Evolutionary conservation across 2,329 filamentous ascomycete genomes (phyloP), one percentile per base, ranked within the genome.

Genomic region (Arthrobotrys iridis): DNA sequence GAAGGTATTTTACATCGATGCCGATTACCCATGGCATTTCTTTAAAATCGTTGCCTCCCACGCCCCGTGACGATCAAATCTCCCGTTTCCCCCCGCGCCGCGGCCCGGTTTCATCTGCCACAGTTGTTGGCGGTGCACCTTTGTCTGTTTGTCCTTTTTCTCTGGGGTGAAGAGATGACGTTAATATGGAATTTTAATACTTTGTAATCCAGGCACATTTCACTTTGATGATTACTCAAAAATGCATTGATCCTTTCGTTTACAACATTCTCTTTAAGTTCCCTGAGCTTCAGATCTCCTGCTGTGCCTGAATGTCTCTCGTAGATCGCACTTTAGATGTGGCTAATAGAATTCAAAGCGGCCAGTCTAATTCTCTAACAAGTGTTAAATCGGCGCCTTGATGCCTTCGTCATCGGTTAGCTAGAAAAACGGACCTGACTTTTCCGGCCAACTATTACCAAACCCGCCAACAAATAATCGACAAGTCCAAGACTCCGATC

Each of bases 101-200:
- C n/a, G n/a, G n/a, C n/a, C n/a, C 33, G 55, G 41, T 60, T 35
- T 55, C 30, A 45, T 45, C 66, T 63, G 66, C 66, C 66, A 63
- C 66, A 63, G 18, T 35, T 22, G 33, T 59, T 58, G 66, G 57
- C 66, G 58, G 65, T 71, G 58, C 66, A 57, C 30, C 26, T 43
- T 13, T 26, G 4, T 1, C 30, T 20, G 26, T 15, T 37, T 30
- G 4, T 8, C 22, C n/a, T n/a, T n/a, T n/a, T n/a, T n/a, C n/a
- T n/a, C n/a, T n/a, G n/a, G n/a, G n/a, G n/a, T n/a, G n/a, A n/a
- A 13, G n/a, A 3, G 15, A 67, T 48, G 63, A 58, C 48, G 50
- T 58, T 57, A 15, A 22, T n/a, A 50, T 22, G 11, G 41, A 55
- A 41, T 30, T 37, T 43, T 11, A 2, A 48, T 2, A 46, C 35